Evolutionary conservation across 306 rosid species (phyloP).

Genomic region (Castanea mollissima): DNA sequence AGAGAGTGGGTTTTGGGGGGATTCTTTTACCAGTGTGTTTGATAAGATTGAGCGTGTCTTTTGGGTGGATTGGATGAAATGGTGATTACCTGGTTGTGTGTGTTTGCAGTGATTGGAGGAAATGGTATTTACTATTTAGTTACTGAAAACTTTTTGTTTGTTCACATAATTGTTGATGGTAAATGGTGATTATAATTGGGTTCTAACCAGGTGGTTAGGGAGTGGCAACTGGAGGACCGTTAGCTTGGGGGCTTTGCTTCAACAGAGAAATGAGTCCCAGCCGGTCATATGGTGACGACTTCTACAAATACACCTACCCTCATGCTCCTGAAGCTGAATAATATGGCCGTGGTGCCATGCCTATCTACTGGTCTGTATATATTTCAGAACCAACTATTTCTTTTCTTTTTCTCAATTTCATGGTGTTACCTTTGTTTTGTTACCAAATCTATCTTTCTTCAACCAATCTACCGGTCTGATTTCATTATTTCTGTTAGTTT

Average conservation of each 20-base stretch:
- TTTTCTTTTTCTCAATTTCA: neutral
- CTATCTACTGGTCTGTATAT: constrained; percentile 71
- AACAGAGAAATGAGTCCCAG: constrained; percentile 94
- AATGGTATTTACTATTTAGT: neutral
- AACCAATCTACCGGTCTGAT: neutral
- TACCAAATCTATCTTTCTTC: neutral
- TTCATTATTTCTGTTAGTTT: no score
- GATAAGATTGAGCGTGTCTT: neutral
- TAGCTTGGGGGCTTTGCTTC: constrained; percentile 94
- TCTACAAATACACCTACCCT: constrained; percentile 70
- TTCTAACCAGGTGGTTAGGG: constrained; percentile 86
- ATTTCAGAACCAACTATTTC: neutral
- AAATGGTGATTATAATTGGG: constrained; percentile 6
- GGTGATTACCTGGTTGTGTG: neutral
- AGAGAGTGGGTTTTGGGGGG: neutral
- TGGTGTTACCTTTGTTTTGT: neutral
- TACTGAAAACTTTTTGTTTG: neutral
- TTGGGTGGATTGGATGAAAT: neutral
- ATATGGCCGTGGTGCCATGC: constrained; percentile 97
- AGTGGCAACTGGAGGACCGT: constrained; percentile 96
- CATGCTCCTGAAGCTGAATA: constrained; percentile 87
- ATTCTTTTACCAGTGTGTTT: neutral
- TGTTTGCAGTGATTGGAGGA: neutral
- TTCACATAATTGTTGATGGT: neutral
- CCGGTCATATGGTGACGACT: constrained; percentile 82